A percentile compares a stretch with the other conserved stretches of the same genome.
Evolutionary conservation across 2,329 filamentous ascomycete genomes (phyloP).

Genomic region (Colletotrichum abscissum): DNA sequence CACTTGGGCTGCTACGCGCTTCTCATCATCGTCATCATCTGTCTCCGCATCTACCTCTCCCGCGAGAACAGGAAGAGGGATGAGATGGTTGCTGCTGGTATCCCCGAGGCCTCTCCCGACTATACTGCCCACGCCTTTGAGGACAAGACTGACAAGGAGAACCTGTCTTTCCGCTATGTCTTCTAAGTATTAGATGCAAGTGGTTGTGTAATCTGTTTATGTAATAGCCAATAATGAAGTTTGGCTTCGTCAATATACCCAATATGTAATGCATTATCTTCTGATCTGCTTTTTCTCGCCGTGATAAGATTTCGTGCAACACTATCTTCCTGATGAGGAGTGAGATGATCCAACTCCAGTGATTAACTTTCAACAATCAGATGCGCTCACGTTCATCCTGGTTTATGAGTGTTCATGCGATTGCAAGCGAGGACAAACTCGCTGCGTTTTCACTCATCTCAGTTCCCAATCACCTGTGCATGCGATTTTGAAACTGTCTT

Average conservation of each 20-base stretch:
- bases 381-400: too few relatives aligned
- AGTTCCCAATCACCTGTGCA: too few relatives aligned
- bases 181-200: constrained; percentile 44
- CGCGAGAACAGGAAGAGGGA: constrained; percentile 70
- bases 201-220: not conserved
- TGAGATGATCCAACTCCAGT: too few relatives aligned
- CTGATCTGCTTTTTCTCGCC: not conserved
- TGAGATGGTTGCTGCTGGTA: constrained; percentile 53
- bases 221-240: not conserved
- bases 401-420: too few relatives aligned
- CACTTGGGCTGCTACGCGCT: constrained; percentile 76
- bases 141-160: constrained; percentile 72
- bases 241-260: not conserved
- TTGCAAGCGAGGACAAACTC: too few relatives aligned
- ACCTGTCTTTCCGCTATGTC: constrained; percentile 69
- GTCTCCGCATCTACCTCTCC: constrained; percentile 68
- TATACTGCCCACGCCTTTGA: constrained; percentile 67
- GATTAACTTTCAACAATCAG: too few relatives aligned
- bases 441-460: too few relatives aligned
- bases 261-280: not conserved
- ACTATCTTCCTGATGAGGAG: too few relatives aligned
- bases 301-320: too few relatives aligned
- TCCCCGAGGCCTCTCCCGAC: constrained; percentile 51
- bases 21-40: constrained; percentile 67
- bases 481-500: too few relatives aligned